Evolutionary conservation across 2,329 filamentous ascomycete species (phyloP).

Genomic region (Akanthomyces lecanii): DNA sequence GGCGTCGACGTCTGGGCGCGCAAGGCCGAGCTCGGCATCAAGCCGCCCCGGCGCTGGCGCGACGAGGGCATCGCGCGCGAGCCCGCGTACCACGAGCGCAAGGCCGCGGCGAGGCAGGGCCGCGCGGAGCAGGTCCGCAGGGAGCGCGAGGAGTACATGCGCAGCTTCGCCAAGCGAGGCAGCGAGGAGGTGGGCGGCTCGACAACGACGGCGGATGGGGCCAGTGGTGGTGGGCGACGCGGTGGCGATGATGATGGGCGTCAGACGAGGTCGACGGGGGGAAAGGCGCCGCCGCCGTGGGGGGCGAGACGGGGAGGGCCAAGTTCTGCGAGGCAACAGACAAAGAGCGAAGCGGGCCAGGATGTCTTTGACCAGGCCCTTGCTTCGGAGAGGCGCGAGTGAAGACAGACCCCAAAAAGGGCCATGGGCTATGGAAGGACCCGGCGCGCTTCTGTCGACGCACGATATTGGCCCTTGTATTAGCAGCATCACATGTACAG

Average conservation of each 20-base stretch:
- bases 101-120: slow-evolving; percentile 22
- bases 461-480: too few relatives aligned
- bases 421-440: too few relatives aligned
- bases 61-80: slow-evolving; percentile 47
- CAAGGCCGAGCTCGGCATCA: slow-evolving; percentile 57
- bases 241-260: not conserved
- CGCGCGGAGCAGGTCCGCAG: slow-evolving; percentile 10
- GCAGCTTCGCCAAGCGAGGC: slow-evolving; percentile 19
- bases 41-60: slow-evolving; percentile 59
- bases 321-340: not conserved
- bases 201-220: not conserved
- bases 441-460: too few relatives aligned
- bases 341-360: too few relatives aligned
- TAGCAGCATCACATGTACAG: too few relatives aligned
- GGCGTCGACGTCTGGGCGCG: slow-evolving; percentile 57
- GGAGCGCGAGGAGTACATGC: slow-evolving; percentile 26
- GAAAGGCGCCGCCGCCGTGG: not conserved
- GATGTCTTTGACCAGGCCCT: not conserved
- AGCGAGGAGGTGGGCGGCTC: not conserved
- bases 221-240: not conserved
- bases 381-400: not conserved
- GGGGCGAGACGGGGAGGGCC: not conserved
- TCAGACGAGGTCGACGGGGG: not conserved
- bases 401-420: not conserved
- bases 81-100: slow-evolving; percentile 37